Base-by-base conservation (phyloP, 75 land plant species). In the Picea sitchensis region DNA sequence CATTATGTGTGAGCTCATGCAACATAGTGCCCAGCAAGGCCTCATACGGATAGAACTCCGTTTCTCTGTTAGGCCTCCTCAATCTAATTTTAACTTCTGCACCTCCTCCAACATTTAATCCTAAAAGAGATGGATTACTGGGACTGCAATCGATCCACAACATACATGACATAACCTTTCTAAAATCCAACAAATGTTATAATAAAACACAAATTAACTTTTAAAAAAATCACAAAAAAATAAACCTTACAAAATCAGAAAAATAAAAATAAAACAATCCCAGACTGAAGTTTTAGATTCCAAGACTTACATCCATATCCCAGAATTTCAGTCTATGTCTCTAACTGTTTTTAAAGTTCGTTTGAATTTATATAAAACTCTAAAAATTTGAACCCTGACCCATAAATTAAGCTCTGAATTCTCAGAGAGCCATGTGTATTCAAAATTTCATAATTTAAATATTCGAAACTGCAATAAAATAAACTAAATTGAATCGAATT, bases 31-130 rank as follows among this genome's bases (percentile, higher is more conserved):
- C 98, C 15, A 96, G 85, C 71, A 94, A 84, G 78, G 87, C 80
- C 81, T 96, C 86, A 69, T 84, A 96, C 0, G 93, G 92, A 56
- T 76, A 80, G 82, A 96, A 94, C 41, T 92, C 93, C 76, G 80
- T 82, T 23, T 92, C 95, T 18, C 89, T 82, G 44, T 87, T 82
- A 57, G 83, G 91, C 86, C 88, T 87, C 74, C 99, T 81, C 77
- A 96, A 83, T 80, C 95, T 80, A 68, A 96, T 84, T 82, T 93
- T 89, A 20, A 96, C 79, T 34, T 96, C 89, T 7, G 86, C 79
- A 4, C 99, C 99, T 20, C 85, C 87, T 38, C 91, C 93, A 14
- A 94, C 88, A 79, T 96, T 96, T 80, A 94, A 54, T 20, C 99
- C 99, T 65, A 96, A 61, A 23, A 96, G 87, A 17, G 81, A 5